Percentiles rank a stretch among this genome's conserved stretches.
Conservation (phyloP, 148 eudicot species). For the Persicaria tinctoria region DNA sequence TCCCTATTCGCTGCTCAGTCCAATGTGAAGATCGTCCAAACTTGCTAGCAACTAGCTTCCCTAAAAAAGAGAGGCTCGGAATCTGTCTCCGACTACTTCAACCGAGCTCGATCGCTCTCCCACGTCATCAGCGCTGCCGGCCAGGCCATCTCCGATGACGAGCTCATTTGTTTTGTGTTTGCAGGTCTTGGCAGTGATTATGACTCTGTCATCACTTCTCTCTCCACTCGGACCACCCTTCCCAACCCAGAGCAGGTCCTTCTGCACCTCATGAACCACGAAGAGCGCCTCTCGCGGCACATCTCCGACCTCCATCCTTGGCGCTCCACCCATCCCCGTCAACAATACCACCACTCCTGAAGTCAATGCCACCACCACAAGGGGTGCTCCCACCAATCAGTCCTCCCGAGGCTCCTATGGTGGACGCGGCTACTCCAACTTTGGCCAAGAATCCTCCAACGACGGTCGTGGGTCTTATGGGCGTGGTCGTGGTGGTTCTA, state of each 20-base stretch:
- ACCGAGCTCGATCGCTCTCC: background rate
- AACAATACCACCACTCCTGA: background rate
- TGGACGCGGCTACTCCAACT: background rate
- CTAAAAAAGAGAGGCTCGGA: background rate
- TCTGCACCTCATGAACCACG: background rate
- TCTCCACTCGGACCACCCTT: background rate
- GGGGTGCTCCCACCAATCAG: background rate
- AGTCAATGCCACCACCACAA: background rate
- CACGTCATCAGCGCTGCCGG: background rate
- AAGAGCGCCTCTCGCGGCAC: background rate
- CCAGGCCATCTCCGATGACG: background rate
- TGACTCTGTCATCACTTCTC: background rate
- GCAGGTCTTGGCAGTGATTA: background rate
- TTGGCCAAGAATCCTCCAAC: background rate
- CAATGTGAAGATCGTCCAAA: background rate
- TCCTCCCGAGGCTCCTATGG: background rate
- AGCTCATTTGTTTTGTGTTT: background rate
- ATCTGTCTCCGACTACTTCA: background rate
- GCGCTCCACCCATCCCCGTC: background rate
- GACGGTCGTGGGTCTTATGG: background rate
- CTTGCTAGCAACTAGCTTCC: background rate
- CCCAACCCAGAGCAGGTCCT: background rate
- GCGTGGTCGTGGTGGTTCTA: background rate
- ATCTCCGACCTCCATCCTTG: background rate
- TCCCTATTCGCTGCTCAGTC: background rate